Evolutionary conservation across 208 protist genomes (phyloP).

Genomic region (Acanthamoeba castellanii): DNA sequence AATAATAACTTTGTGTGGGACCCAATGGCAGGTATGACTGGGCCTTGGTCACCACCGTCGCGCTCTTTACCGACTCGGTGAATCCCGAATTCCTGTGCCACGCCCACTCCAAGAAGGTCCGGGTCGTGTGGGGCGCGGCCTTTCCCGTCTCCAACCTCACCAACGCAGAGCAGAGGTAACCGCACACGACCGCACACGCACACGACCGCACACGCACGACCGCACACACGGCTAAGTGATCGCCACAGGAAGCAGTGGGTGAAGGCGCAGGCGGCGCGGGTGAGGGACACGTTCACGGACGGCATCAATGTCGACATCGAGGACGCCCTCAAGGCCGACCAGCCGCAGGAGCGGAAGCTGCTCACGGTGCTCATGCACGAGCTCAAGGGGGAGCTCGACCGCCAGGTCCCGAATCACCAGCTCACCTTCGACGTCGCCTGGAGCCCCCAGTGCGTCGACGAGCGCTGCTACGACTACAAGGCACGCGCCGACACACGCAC

Average conservation of each 20-base stretch:
- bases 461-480: slow-evolving; percentile 73
- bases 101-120: slow-evolving; percentile 52
- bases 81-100: slow-evolving; percentile 69
- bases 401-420: slow-evolving; percentile 23
- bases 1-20: neutral
- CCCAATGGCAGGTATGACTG: slow-evolving; percentile 65
- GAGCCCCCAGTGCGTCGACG: slow-evolving; percentile 64
- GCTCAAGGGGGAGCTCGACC: slow-evolving; percentile 45
- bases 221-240: neutral
- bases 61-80: slow-evolving; percentile 52
- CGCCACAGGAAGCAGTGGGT: neutral
- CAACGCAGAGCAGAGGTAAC: slow-evolving; percentile 63
- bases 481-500: neutral
- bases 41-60: slow-evolving; percentile 45
- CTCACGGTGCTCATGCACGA: slow-evolving; percentile 64
- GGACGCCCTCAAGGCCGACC: neutral
- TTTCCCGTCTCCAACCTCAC: slow-evolving; percentile 68
- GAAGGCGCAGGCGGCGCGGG: slow-evolving; percentile 50
- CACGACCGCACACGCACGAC: neutral
- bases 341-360: neutral
- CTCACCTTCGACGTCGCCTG: slow-evolving; percentile 68
- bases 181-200: neutral
- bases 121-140: slow-evolving; percentile 33
- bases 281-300: slow-evolving; percentile 62
- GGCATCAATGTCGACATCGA: slow-evolving; percentile 73